Evolutionary conservation across 2,329 filamentous ascomycete genomes (phyloP), one percentile per base, ranked within the genome.

Genomic region (Paecilomyces niveus): DNA sequence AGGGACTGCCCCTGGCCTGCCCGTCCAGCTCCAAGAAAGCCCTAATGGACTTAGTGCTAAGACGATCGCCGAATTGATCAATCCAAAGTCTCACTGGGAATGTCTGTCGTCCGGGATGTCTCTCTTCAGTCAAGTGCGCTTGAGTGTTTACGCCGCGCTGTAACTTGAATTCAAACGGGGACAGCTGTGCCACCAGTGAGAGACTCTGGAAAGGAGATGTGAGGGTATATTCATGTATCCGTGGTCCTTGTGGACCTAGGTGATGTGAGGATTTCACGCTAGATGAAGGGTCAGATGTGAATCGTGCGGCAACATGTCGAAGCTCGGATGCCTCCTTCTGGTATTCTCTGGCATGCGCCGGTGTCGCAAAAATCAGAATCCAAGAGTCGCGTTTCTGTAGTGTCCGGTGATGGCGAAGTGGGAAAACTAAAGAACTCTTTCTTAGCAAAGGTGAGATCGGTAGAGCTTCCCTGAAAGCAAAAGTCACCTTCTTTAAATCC

Each of bases 311-410:
- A n/a, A 64, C 50, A 50, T 53, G 45, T 24, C 58, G 58, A 29
- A 66, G 58, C 8, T 52, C 35, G 24, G 53, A 54, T n/a, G 59
- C 59, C 26, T 58, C 59, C n/a, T 54, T 50, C 50, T 67, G 65
- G 52, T 63, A 67, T 55, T 60, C 59, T 26, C 60, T 55, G 11
- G 65, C 65, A n/a, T 61, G 56, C 3, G 57, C 56, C 13, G 65
- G 65, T 18, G 53, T 62, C 31, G 60, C 21, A 56, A 67, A 66
- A 7, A 65, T 24, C 9, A 67, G 54, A 18, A 66, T 54, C 65
- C 65, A 67, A 15, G 54, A 57, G 53, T 59, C 50, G 26, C 55
- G 61, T n/a, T 59, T 58, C 6, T 59, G 57, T 15, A 67, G 58
- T 10, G 60, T 63, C 13, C 57, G 29, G 8, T 54, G 55, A 33